These are phyloP conservation scores for Bidens hawaiensis DNA, from an alignment of 140 eudicot species.

Conservation along the genomic window DNA sequence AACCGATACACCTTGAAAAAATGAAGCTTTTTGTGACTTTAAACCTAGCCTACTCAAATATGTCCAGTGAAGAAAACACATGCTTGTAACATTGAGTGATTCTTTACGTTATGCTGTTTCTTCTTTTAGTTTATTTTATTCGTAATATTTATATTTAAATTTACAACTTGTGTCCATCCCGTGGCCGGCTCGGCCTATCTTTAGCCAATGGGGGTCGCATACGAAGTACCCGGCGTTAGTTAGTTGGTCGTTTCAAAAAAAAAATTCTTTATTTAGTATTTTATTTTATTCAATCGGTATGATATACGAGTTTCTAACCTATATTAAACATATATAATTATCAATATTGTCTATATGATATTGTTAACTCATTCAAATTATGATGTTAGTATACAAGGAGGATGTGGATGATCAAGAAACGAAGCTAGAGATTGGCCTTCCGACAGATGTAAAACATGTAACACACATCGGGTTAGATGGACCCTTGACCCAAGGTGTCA, in stretches of 20 bases:
- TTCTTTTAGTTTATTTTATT: not conserved
- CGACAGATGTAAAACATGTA: slow-evolving; percentile 75
- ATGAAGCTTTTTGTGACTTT: not conserved
- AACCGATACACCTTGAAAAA: too few relatives aligned
- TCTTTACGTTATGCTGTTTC: not conserved
- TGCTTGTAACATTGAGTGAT: not conserved
- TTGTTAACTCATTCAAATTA: not conserved
- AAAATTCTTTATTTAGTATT: too few relatives aligned
- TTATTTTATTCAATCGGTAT: too few relatives aligned
- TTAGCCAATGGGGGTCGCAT: too few relatives aligned
- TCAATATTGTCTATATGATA: not conserved
- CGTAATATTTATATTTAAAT: too few relatives aligned
- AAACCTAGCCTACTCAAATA: not conserved
- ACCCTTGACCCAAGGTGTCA: slow-evolving; percentile 7
- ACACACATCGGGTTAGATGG: slow-evolving; percentile 73
- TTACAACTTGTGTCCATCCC: too few relatives aligned
- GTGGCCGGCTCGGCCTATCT: too few relatives aligned
- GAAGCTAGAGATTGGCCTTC: slow-evolving; percentile 70
- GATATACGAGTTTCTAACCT: too few relatives aligned
- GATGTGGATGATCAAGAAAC: slow-evolving; percentile 50
- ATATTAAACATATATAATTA: not conserved
- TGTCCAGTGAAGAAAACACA: slow-evolving; percentile 3
- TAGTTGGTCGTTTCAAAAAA: too few relatives aligned
- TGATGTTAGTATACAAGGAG: slow-evolving; percentile 41
- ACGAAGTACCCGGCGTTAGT: too few relatives aligned